Base-by-base conservation (phyloP, 768 basidiomycete species). In the Phylloporus arenicola region DNA sequence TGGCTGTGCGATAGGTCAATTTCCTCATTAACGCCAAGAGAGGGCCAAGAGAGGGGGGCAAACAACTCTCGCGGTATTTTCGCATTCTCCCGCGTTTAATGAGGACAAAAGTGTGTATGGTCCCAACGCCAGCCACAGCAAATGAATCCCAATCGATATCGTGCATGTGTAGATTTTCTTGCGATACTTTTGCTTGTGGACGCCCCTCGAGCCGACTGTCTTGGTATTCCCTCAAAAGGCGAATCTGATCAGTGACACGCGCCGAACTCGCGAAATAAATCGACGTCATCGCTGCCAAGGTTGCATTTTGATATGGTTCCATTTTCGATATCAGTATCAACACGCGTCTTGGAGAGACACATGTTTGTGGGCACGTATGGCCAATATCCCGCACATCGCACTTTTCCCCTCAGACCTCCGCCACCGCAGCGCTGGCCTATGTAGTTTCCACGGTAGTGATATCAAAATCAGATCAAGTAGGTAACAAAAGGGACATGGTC, bases 341-440 rank as follows among this genome's bases (percentile, higher is more conserved):
- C 24, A 31, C 6, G 13, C 20, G 35, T 13, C 25, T 17, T 27
- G 27, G n/a, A 20, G 40, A 17, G 38, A 27, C 31, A 14, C 40
- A 17, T 30, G 45, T 37, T 37, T 53, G 47, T 12, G 52, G 52
- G 52, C 52, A 40, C 52, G 29, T 44, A 40, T 53, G 24, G 52
- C 52, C 17, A 48, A 48, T 53, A 48, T 48, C 47, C 37, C 51
- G 29, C 51, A 43, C 39, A 20, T 25, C 7, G 25, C 25, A 25
- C 25, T 25, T 25, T 30, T 29, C 40, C 24, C 19, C 8, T 16
- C 10, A 33, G 29, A 52, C 51, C 51, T 19, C 37, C 47, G 34
- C 37, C 51, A 47, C 51, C 45, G 45, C 20, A 42, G 20, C 43
- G 19, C 29, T 20, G 27, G 38, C 16, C 16, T n/a, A n/a, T n/a